phyloP scores from a whole-genome alignment of 257 asterid species.

The Euphrasia confusa region DNA sequence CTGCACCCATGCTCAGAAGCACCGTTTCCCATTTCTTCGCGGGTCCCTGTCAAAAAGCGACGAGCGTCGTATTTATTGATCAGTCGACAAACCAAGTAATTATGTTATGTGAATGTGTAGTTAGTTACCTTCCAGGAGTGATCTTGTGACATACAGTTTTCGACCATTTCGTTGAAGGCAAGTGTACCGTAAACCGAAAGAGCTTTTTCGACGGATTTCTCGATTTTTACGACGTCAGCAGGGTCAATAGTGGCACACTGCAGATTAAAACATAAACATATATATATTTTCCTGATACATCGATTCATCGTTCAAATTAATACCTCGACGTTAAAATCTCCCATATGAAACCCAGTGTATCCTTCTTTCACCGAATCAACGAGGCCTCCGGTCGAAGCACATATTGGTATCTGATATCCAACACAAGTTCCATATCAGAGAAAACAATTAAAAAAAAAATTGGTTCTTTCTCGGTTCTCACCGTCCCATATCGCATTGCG shows the following conservation, averaged over 20 bases:
- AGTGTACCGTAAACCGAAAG: conserved; percentile 49
- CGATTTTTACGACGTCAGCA: conserved; percentile 67
- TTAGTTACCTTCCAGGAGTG: conserved; percentile 82
- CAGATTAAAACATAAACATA: conserved; percentile 15
- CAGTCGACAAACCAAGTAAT: no score
- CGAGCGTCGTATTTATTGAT: no score
- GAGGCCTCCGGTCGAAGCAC: conserved; percentile 96
- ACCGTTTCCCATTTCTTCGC: conserved; percentile 80
- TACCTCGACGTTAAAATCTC: conserved; percentile 79
- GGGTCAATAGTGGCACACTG: conserved; percentile 75
- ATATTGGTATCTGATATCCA: conserved; percentile 59
- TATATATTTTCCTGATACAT: no score
- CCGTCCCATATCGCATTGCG: conserved; percentile 98
- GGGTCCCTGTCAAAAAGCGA: conserved; percentile 49
- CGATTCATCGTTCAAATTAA: not conserved
- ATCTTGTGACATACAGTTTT: conserved; percentile 83
- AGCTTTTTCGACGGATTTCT: conserved; percentile 52
- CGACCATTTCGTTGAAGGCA: conserved; percentile 62
- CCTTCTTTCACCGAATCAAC: conserved; percentile 94
- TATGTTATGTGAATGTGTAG: not conserved
- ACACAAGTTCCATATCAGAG: not conserved
- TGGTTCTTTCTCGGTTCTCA: conserved; percentile 26
- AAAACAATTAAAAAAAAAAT: not conserved
- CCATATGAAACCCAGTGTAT: conserved; percentile 95
- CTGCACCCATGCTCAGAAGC: conserved; percentile 63